Base-by-base conservation (phyloP, 139 green algal species). In the Zygnema circumcarinatum region DNA sequence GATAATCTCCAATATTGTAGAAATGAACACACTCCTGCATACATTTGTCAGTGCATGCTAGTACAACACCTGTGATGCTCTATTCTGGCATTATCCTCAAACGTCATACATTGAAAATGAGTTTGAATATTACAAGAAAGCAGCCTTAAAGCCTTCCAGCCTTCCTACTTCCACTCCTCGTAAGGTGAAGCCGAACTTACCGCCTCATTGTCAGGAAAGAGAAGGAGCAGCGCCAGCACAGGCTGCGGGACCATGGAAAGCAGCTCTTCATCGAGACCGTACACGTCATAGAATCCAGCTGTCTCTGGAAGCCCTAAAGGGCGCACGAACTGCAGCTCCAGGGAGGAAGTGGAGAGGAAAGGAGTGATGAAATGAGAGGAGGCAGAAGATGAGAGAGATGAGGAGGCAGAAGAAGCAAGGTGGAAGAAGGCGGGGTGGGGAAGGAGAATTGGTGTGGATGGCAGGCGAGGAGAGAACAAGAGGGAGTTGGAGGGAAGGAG, bases 221-320 rank as follows among this genome's bases (percentile, higher is more conserved):
- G 89, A 38, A 92, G 52, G 31, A 92, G 73, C 3, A 92, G 74
- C 1, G 90, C 89, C 25, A 90, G 47, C 31, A 93, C 89, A 21
- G 89, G 89, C 42, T 75, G 54, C 0, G 89, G 89, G 32, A 92
- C 89, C 89, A 92, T 93, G 1, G 88, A 85, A 31, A 92, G 78
- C 29, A 92, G 88, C 85, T 92, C 88, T 1, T 74, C 79, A 35
- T 92, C 88, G 1, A 92, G 40, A 3, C 88, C 88, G 36, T 88
- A 92, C 0, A 92, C 87, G 38, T 92, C 88, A 38, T 92, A 33
- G 33, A 92, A 92, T 25, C 47, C 79, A 42, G 76, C 84, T 79
- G 35, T 74, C 20, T 35, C 41, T 21, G 84, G 84, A 35, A 79
- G n/a, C n/a, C 84, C 84, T 0, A 89, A 16, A 33, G 36, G 33